A percentile compares a stretch with the other conserved stretches of the same genome.
Evolutionary conservation across 2,329 filamentous ascomycete species (phyloP).

Genomic region (Ophiocordyceps camponoti-leonardi): DNA sequence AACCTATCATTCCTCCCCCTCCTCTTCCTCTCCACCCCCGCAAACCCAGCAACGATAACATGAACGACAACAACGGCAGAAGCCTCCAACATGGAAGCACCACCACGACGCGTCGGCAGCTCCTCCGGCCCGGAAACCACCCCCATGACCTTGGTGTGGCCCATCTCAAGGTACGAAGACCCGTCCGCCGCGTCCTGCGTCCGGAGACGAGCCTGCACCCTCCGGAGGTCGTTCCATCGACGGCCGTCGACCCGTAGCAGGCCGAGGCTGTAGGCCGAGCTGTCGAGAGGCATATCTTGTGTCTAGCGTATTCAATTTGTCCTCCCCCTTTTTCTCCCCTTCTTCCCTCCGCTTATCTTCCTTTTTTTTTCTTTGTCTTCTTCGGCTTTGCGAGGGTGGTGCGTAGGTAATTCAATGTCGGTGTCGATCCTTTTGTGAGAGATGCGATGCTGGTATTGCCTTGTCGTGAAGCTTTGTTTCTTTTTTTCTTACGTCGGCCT

Average conservation of each 20-base stretch:
- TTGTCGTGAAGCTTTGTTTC: too few relatives aligned
- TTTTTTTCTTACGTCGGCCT: too few relatives aligned
- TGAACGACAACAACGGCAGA: conserved; percentile 55
- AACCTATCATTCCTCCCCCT: conserved; percentile 63
- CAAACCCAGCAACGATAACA: conserved; percentile 76
- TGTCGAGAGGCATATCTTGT: conserved; percentile 75
- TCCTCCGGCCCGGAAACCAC: conserved; percentile 78
- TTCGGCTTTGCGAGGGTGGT: too few relatives aligned
- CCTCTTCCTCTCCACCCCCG: conserved; percentile 69
- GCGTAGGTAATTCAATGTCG: too few relatives aligned
- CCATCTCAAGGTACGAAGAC: conserved; percentile 87
- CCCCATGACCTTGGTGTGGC: conserved; percentile 93
- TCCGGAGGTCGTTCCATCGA: conserved; percentile 92
- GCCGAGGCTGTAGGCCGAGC: conserved; percentile 75
- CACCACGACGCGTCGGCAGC: conserved; percentile 3
- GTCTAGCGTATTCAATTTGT: too few relatives aligned
- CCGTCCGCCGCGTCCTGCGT: conserved; percentile 89
- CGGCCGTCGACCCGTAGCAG: conserved; percentile 70
- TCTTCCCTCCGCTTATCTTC: background rate
- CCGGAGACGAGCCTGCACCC: conserved; percentile 73
- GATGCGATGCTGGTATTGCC: too few relatives aligned
- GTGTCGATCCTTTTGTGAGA: too few relatives aligned
- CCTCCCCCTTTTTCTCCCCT: too few relatives aligned
- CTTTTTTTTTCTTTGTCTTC: too few relatives aligned
- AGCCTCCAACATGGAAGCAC: background rate